Percentiles rank a stretch among this genome's conserved stretches.
These are phyloP conservation scores for Hippophae rhamnoides DNA, from an alignment of 306 rosid species.

Conservation along the genomic window DNA sequence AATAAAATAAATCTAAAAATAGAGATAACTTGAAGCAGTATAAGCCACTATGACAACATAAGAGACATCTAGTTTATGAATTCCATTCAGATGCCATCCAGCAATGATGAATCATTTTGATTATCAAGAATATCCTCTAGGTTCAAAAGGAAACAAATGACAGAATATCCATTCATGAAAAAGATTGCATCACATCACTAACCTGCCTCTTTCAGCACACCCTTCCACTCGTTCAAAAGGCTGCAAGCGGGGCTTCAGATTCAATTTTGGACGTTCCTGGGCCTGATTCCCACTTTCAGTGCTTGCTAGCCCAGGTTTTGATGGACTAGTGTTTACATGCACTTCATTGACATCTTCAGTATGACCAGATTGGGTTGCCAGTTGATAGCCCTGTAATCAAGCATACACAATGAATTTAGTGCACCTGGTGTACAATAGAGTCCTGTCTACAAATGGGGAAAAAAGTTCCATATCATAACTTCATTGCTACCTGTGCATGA, in stretches of 20 bases:
- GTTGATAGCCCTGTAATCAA: conserved; percentile 33
- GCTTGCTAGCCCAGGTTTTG: conserved; percentile 43
- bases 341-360: conserved; percentile 43
- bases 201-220: conserved; percentile 67
- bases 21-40: neutral
- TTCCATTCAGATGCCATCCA: neutral
- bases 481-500: conserved; percentile 45
- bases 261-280: conserved; percentile 78
- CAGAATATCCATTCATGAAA: conserved; percentile 8
- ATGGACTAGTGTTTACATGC: conserved; percentile 34
- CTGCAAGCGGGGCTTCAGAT: conserved; percentile 76
- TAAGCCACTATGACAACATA: neutral
- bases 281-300: conserved; percentile 52
- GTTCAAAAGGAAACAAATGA: neutral
- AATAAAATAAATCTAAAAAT: too few relatives aligned
- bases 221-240: conserved; percentile 47
- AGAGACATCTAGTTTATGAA: neutral
- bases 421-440: conserved; percentile 7
- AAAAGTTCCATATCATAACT: conserved; percentile 8
- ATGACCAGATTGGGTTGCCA: conserved; percentile 31
- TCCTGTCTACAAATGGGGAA: neutral
- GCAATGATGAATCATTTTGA: neutral
- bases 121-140: neutral
- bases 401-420: conserved; percentile 16
- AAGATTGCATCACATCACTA: conserved; percentile 16